Evolutionary conservation across 129 eudicot genomes (phyloP).

Genomic region (Artemisia annua): DNA sequence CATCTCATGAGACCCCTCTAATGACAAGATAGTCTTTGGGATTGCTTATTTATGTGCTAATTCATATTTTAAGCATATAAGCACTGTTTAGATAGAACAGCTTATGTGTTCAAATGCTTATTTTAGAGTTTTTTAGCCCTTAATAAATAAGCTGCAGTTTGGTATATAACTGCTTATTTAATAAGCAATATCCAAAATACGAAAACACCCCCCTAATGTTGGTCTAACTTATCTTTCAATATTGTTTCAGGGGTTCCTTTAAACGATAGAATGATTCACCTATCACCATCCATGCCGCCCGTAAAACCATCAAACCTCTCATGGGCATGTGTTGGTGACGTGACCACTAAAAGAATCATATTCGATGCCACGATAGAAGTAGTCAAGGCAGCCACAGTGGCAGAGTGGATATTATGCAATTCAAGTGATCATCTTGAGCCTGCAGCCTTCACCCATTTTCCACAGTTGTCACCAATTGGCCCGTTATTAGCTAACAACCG

Average conservation of each 20-base stretch:
- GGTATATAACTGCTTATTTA: too few species aligned
- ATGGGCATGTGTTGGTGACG: slow-evolving; percentile 30
- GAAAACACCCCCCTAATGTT: neutral
- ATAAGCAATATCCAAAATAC: neutral
- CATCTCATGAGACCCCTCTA: too few species aligned
- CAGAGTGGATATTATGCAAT: slow-evolving; percentile 30
- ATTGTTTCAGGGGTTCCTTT: slow-evolving; percentile 37
- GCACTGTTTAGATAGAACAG: too few species aligned
- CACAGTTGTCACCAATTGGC: slow-evolving; percentile 42
- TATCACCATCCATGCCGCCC: slow-evolving; percentile 38
- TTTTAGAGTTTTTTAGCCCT: too few species aligned
- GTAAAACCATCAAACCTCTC: slow-evolving; percentile 29
- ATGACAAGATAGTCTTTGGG: neutral
- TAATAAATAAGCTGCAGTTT: neutral
- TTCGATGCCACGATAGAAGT: slow-evolving; percentile 12
- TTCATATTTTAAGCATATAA: neutral
- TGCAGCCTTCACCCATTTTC: slow-evolving; percentile 23
- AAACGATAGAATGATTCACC: slow-evolving; percentile 27
- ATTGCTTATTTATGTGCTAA: neutral
- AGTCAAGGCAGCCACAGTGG: slow-evolving; percentile 10
- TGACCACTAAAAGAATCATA: slow-evolving; percentile 10
- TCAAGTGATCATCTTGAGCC: slow-evolving; percentile 28
- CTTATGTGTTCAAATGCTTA: too few species aligned
- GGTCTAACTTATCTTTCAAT: neutral
- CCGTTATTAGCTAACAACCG: slow-evolving; percentile 41